Evolutionary conservation across 805 yeast genomes (phyloP), one percentile per base, ranked within the genome.

Genomic region (Saccharomycopsis lassenensis): DNA sequence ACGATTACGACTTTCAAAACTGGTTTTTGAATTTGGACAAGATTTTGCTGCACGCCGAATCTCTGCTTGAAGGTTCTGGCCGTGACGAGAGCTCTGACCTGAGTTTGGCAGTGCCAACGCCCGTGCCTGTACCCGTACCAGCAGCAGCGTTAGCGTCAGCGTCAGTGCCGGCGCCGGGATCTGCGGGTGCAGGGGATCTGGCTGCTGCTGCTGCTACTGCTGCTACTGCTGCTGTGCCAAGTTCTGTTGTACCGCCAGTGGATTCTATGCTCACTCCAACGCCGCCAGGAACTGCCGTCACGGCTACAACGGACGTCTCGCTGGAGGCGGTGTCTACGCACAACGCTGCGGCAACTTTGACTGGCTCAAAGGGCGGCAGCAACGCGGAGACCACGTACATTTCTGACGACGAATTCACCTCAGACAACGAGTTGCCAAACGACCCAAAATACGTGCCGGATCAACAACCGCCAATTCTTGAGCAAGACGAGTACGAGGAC

Each of bases 21-120:
- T 54, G 58, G 58, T 39, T 46, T 6, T 33, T 42, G 22, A 42
- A 39, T 24, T 30, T 42, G 19, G 39, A 42, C 12, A 42, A 39
- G 24, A 29, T 37, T 16, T 19, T 41, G n/a, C 30, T 18, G n/a
- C 39, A 33, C 21, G 38, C 21, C 11, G 22, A 24, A 12, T n/a
- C 35, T 28, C 30, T 34, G 12, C 21, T 14, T 21, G 36, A 39
- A n/a, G 35, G 41, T 28, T 40, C 35, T 15, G 25, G 36, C 4
- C 37, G 41, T 28, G 40, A 43, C 4, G 32, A 35, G 27, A 25
- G 32, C 31, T 33, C 18, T 7, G 29, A 25, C 11, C 24, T 18
- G 4, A 35, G 27, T n/a, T 10, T 4, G 33, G 21, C 8, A 34
- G 20, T 41, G 23, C 25, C 48, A 39, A n/a, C 45, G 21, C 11